Evolutionary conservation across 2,329 filamentous ascomycete species (phyloP), one percentile per base, ranked within the genome.

Genomic region (Monosporascus sp.): DNA sequence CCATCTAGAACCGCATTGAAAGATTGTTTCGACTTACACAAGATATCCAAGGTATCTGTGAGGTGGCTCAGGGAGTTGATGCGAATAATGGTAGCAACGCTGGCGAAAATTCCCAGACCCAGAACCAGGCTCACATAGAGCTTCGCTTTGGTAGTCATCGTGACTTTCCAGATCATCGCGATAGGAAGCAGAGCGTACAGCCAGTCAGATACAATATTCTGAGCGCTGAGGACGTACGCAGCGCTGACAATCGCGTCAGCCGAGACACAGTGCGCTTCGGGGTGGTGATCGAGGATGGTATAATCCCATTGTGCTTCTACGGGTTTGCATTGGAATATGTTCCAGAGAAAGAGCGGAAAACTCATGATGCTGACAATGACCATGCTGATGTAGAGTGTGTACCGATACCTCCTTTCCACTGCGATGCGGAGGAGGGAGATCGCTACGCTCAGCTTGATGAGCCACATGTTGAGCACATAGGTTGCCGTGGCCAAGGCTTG

Each of bases 371-470:
- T 62, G 51, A 82, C 71, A 36, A 81, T 61, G 38, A 70, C 60
- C 45, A 82, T 65, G 54, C 75, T 77, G 47, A 67, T 60, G 57
- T 72, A 71, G 6, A 82, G 71, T 37, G 75, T 76, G 62, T 72
- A 78, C 22, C 70, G 75, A 61, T 81, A 82, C 20, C 73, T 62
- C 47, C 67, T 73, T 43, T 72, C 67, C 3, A 72, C 70, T 1
- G 77, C 74, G 17, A 81, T 67, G 6, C 77, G 72, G 18, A 82
- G 64, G 8, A 81, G 71, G 55, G 80, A 80, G 54, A 81, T 67
- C 36, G 74, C 76, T 48, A 82, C 80, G 65, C 79, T 79, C 49
- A 81, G 65, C 65, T 82, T 82, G 65, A 80, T 75, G 55, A 82
- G 75, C 72, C 80, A 75, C 78, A 82, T 82, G 55, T 79, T 72